A percentile compares a stretch with the other conserved stretches of the same genome.
Conservation (phyloP, 2,329 filamentous ascomycete genomes). For the Cladosporium velox region DNA sequence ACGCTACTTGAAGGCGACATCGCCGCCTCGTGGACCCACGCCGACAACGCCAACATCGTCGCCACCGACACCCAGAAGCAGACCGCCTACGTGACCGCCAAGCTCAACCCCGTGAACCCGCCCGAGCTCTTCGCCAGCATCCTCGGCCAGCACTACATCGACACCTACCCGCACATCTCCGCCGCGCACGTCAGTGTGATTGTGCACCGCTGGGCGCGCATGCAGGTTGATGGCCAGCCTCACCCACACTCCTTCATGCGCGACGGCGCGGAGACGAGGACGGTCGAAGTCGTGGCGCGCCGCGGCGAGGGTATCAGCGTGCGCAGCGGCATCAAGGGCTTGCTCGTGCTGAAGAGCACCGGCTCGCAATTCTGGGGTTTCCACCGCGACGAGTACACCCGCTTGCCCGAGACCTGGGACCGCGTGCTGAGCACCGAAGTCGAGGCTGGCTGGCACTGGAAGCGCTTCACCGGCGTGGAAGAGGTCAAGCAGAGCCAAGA, state of each 20-base stretch:
- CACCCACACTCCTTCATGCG: conserved; percentile 95
- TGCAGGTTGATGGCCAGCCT: conserved; percentile 81
- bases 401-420: conserved; percentile 87
- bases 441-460: conserved; percentile 85
- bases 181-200: conserved; percentile 77
- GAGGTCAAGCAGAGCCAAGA: conserved; percentile 66
- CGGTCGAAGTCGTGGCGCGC: conserved; percentile 72
- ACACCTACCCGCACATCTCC: conserved; percentile 85
- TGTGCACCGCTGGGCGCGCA: conserved; percentile 88
- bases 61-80: conserved; percentile 99
- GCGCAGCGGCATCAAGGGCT: conserved; percentile 73
- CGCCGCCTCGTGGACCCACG: conserved; percentile 81
- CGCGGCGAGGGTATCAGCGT: conserved; percentile 70
- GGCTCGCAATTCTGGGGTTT: conserved; percentile 96
- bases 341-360: conserved; percentile 93
- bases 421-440: conserved; percentile 94
- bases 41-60: conserved; percentile 93
- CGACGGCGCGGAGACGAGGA: conserved; percentile 84
- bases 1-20: conserved; percentile 92
- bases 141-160: conserved; percentile 84
- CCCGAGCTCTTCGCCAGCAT: conserved; percentile 89
- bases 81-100: conserved; percentile 84
- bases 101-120: conserved; percentile 86
- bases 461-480: conserved; percentile 63
- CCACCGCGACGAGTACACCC: conserved; percentile 89